Evolutionary conservation across 306 rosid species (phyloP).

Genomic region (Luffa acutangula): DNA sequence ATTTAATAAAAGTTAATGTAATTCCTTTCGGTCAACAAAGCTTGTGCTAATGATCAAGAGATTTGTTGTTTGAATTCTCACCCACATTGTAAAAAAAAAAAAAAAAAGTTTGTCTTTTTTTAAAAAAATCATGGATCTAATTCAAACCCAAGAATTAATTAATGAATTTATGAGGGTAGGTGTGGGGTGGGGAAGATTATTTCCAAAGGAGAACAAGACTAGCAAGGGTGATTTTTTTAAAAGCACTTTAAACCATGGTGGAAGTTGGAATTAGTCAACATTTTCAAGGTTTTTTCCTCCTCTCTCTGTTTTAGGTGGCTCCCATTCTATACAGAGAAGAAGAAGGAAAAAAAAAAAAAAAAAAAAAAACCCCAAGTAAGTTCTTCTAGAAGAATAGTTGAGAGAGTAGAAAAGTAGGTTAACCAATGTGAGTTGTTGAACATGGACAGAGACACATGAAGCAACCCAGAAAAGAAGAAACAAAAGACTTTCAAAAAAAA

Average conservation of each 20-base stretch:
- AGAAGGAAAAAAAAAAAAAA: neutral
- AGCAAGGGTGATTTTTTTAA: neutral
- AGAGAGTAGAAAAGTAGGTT: conserved; percentile 8
- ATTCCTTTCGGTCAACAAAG: no score
- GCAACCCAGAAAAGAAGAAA: conserved; percentile 1
- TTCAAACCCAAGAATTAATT: neutral
- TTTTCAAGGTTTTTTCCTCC: neutral
- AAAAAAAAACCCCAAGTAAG: neutral
- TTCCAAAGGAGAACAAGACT: neutral
- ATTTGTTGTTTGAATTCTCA: no score
- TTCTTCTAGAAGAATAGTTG: conserved; percentile 3
- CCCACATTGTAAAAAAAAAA: no score
- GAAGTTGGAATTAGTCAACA: neutral
- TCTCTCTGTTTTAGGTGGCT: neutral
- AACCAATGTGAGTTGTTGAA: conserved; percentile 7
- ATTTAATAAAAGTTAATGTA: no score
- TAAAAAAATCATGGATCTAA: neutral
- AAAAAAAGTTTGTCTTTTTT: no score
- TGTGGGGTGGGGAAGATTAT: neutral
- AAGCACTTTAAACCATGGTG: neutral
- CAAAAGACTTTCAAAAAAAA: neutral
- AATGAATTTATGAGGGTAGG: neutral
- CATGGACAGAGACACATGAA: conserved; percentile 2
- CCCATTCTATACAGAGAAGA: neutral
- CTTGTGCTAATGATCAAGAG: no score